Base-by-base conservation (phyloP, 2,329 filamentous ascomycete species). In the Ceratocystiopsis sp. region DNA sequence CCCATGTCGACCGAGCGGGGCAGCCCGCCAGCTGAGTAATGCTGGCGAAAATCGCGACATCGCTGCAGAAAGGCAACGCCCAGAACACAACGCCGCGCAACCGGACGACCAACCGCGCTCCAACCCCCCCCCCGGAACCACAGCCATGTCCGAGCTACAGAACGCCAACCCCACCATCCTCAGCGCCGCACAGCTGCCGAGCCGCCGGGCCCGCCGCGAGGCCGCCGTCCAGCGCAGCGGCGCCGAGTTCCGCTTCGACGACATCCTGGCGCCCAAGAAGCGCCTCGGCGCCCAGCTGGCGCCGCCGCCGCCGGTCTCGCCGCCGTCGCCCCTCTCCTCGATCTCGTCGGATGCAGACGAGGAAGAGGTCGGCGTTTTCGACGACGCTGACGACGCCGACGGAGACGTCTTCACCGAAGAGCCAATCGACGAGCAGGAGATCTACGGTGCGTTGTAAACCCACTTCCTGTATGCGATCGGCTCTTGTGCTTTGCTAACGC, bases 161-260 rank as follows among this genome's bases (percentile, higher is more conserved):
- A 94, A 94, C 62, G 85, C 83, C 50, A 96, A 98, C 65, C 91
- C 91, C 43, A 93, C 84, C 50, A 87, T 98, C 57, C 67, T 96
- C 55, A 93, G 80, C 62, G 73, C 78, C 42, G 84, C 84, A 37
- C 84, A 96, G 62, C 75, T 98, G 41, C 87, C 91, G 38, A 91
- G 84, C 29, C 79, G 87, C 50, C 71, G 74, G 51, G 67, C 70
- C 53, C 65, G 72, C 53, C 66, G 63, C 51, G 64, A 65, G 49
- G 59, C 60, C 32, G 60, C 63, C 11, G 15, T 63, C 65, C 37
- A 69, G 65, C 49, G 61, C 54, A 66, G 63, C 2, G 66, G 63
- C 2, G 61, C 64, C 12, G 67, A 69, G 45, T 63, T 63, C 18
- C 65, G 61, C 49, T 69, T 69, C 48, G 61, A 64, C 49, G 55